Base-by-base conservation (phyloP, 169 alveolate species). In the Cryptosporidium sp. region DNA sequence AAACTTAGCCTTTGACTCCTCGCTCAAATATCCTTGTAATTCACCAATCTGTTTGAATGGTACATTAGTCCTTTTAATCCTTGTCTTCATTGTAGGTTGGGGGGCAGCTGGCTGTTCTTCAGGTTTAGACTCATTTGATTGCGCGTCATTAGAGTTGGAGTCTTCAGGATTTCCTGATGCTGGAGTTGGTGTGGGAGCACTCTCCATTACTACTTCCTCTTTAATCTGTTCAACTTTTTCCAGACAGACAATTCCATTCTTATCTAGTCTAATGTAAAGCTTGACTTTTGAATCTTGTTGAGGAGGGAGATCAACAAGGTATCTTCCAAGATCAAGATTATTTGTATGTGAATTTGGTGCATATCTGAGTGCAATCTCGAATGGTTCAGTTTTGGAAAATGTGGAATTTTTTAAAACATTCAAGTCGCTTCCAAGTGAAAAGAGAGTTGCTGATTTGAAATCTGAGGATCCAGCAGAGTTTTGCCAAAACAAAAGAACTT, bases 381-480 rank as follows among this genome's bases (percentile, higher is more conserved):
- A 92, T 29, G 95, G 94, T 31, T 93, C 96, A 44, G 86, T 91
- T 51, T 92, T 94, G 14, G 91, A 91, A n/a, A 92, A 92, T 61
- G 96, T 89, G 31, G 95, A 72, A 69, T 94, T 86, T 67, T 93
- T 93, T 12, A 93, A 80, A 26, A 93, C 72, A 67, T 96, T 96
- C 93, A 94, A 85, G 23, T 91, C 86, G 84, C 94, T 92, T 53
- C 94, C 91, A 58, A 85, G 71, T 21, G 85, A 92, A 87, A 95
- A 93, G 51, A 92, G 86, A 56, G 85, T 93, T 68, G 85, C 87
- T 71, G 94, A 72, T 75, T 53, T 84, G 86, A 62, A 69, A 60
- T 91, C 94, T 31, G 56, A 62, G 14, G 85, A 72, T 35, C 72
- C 89, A 48, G 94, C 85, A 23, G 94, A 52, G 72, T 85, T 86